Evolutionary conservation across 108 stramenopile species (phyloP).

Genomic region (Stephanodiscus minutulus): DNA sequence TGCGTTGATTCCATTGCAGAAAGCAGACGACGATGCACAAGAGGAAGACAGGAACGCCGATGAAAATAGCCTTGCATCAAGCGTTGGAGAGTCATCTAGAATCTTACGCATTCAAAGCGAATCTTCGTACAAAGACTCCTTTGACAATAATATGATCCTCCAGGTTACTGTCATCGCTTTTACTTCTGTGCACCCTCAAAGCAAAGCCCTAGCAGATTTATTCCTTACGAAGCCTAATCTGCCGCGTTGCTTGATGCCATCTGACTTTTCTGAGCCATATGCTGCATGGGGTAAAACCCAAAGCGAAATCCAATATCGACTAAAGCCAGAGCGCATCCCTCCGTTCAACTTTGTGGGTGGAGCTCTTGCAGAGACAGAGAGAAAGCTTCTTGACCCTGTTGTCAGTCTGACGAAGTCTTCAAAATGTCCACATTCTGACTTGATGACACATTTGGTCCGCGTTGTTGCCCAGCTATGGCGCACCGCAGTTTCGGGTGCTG

Average conservation of each 20-base stretch:
- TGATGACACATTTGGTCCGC: constrained; percentile 63
- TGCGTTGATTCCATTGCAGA: constrained; percentile 12
- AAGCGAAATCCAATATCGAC: constrained; percentile 47
- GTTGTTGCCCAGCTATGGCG: constrained; percentile 63
- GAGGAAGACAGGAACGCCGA: constrained; percentile 10
- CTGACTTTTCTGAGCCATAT: constrained; percentile 49
- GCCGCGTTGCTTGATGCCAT: constrained; percentile 34
- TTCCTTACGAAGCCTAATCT: constrained; percentile 44
- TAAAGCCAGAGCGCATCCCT: constrained; percentile 57
- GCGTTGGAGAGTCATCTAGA: constrained; percentile 16
- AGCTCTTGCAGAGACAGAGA: constrained; percentile 48
- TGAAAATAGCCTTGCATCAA: constrained; percentile 16
- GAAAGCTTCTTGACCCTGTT: constrained; percentile 49
- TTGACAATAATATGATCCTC: constrained; percentile 33
- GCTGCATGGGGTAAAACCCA: constrained; percentile 48
- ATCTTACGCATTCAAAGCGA: constrained; percentile 8
- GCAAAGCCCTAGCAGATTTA: constrained; percentile 55
- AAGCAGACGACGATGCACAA: constrained; percentile 9
- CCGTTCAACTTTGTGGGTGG: constrained; percentile 52
- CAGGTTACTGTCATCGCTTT: constrained; percentile 69
- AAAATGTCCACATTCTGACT: constrained; percentile 64
- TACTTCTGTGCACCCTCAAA: constrained; percentile 86
- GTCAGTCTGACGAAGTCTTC: constrained; percentile 58
- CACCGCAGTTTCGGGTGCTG: constrained; percentile 61
- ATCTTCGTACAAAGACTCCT: constrained; percentile 7